A percentile compares a stretch with the other conserved stretches of the same genome.
These are phyloP conservation scores for Xerocomus spinulosus DNA, from an alignment of 768 basidiomycete genomes.

Conservation along the genomic window DNA sequence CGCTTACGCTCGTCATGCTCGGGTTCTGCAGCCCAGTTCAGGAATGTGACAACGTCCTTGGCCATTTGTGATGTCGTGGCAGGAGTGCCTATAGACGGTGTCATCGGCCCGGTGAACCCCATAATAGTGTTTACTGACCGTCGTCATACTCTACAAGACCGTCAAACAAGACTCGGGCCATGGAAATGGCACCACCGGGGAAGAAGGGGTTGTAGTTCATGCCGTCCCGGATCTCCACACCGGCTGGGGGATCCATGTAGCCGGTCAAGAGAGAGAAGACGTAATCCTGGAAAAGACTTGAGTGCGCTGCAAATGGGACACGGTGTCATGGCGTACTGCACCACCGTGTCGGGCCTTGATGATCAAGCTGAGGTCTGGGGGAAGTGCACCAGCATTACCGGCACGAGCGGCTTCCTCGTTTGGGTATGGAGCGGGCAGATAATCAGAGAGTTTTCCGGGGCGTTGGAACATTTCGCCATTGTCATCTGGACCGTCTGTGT, in stretches of 20 bases:
- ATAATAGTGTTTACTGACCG: constrained; percentile 43
- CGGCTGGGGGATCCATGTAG: constrained; percentile 94
- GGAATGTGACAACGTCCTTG: constrained; percentile 94
- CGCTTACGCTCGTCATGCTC: constrained; percentile 98
- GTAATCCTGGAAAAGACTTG: constrained; percentile 65
- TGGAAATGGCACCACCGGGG: constrained; percentile 97
- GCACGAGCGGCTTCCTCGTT: constrained; percentile 98
- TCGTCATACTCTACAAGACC: constrained; percentile 96
- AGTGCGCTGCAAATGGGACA: not conserved
- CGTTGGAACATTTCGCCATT: constrained; percentile 98
- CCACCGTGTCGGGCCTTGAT: constrained; percentile 97
- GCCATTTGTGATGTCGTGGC: constrained; percentile 99
- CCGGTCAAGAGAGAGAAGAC: constrained; percentile 96
- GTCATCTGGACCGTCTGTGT: constrained; percentile 91
- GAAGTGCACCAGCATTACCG: constrained; percentile 89
- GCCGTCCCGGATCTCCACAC: constrained; percentile 90
- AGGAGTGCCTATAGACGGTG: constrained; percentile 65
- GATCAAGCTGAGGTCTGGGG: constrained; percentile 96
- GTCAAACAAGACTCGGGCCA: constrained; percentile 96
- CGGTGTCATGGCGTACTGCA: constrained; percentile 55
- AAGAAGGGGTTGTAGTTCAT: constrained; percentile 99
- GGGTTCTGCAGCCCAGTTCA: constrained; percentile 96
- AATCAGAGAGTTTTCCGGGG: constrained; percentile 97
- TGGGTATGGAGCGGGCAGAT: constrained; percentile 91
- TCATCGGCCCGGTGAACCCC: constrained; percentile 5